Evolutionary conservation across 306 rosid genomes (phyloP), one percentile per base, ranked within the genome.

Genomic region (Castanea sativa): DNA sequence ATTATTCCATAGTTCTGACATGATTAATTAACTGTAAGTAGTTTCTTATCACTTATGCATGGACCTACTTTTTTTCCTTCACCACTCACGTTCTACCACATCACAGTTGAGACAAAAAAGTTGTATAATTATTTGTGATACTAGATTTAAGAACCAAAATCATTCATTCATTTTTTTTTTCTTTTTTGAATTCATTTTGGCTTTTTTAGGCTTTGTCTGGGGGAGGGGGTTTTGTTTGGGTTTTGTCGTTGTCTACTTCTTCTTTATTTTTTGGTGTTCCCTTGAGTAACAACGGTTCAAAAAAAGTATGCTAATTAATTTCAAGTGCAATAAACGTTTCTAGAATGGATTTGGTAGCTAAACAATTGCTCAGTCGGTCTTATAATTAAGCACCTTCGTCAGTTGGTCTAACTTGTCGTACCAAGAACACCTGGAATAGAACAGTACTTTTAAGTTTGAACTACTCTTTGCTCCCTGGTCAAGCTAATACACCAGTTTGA

Each of bases 31-130:
- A 38, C 0, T 38, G 10, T 1, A 0, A 41, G 0, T 7, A 41
- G 3, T 41, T 41, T 41, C 45, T 41, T 41, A 41, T 41, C 3
- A 41, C 1, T 41, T 41, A 0, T 0, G 11, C 11, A 7, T 8
- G 1, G 0, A 7, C 0, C 0, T 0, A 0, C 45, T 2, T 7
- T 41, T 41, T 41, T 41, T 41, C 8, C 3, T 41, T 41, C 11
- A 8, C 11, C 0, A 41, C 45, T 41, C 45, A 8, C 2, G 2
- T 38, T 38, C 1, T 38, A 38, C 11, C 3, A 0, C 0, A 38
- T 38, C 0, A 38, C 2, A 38, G 11, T 8, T 41, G 3, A 7
- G 3, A 11, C 2, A 41, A 41, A 41, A 38, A 7, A 41, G 1
- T 41, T 2, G 11, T 7, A 41, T 8, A 41, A 41, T 41, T 41